Base-by-base conservation (phyloP, 139 green algal species). In the Micractinium sp. region DNA sequence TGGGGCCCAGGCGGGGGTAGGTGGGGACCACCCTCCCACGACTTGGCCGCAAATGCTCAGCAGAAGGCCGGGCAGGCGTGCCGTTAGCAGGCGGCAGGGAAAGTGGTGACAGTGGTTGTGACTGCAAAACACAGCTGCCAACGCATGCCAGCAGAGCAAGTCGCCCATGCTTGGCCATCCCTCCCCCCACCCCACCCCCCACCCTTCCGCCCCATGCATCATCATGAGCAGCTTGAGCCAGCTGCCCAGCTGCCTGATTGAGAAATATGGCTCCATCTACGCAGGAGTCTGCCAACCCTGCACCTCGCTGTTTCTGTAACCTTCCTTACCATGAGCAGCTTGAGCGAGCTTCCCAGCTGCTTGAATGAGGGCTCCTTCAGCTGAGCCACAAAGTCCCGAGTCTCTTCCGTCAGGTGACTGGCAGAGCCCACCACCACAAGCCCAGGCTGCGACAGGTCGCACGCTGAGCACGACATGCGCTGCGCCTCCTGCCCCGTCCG, bases 141-240 rank as follows among this genome's bases (percentile, higher is more conserved):
- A 56, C 47, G 7, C 47, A 56, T 56, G 47, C 47, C 47, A 56
- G 47, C 47, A 56, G 47, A 9, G 47, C 47, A 56, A 16, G 20
- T 5, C 63, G 20, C 63, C 13, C 63, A 71, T 71, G 63, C 63
- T 71, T 5, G 14, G 20, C 63, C 63, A 5, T 29, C 63, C 63
- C 63, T 71, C 12, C 63, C 63, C 63, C 18, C 63, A 71, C 2
- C 63, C 14, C 63, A 67, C 63, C 63, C 9, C 63, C 20, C 63
- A 71, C 63, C 12, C 63, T 12, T 31, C 63, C 63, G 2, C 60
- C 14, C 60, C 60, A 14, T 16, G 60, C 60, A 67, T 19, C 74
- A 89, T 93, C 93, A 97, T 95, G 23, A 97, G 91, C 78, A 98
- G 90, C 94, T 98, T 98, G 36, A 98, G 93, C 0, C 92, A 96